phyloP scores from a whole-genome alignment of 768 basidiomycete species.

The Mycena vitilis region DNA sequence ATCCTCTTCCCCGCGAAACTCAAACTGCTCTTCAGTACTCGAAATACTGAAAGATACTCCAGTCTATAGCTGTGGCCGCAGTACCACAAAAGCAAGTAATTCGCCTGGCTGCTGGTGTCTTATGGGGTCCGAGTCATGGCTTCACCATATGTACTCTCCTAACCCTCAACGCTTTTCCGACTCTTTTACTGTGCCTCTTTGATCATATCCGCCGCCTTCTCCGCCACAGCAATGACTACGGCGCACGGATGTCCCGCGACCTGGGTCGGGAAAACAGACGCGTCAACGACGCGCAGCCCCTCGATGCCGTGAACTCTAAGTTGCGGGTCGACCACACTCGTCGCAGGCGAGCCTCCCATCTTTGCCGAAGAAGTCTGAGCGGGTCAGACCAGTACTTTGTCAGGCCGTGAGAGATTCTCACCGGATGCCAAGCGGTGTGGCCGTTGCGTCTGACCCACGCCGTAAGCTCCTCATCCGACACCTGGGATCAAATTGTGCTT shows the following conservation, averaged over 20 bases:
- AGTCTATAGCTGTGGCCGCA: too few species aligned
- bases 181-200: slow-evolving; percentile 16
- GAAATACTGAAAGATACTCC: too few species aligned
- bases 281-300: slow-evolving; percentile 37
- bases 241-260: not conserved
- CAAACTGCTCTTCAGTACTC: too few species aligned
- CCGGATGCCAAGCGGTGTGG: slow-evolving; percentile 33
- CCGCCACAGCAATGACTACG: not conserved
- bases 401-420: not conserved
- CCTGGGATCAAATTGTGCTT: not conserved
- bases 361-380: slow-evolving; percentile 36
- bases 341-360: slow-evolving; percentile 33
- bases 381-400: too few species aligned
- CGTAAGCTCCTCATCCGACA: slow-evolving; percentile 20
- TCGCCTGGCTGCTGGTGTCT: too few species aligned
- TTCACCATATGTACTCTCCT: too few species aligned
- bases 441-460: slow-evolving; percentile 30
- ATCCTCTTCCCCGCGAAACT: too few species aligned
- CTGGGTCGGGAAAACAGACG: not conserved
- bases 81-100: too few species aligned
- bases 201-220: not conserved
- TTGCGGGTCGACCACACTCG: slow-evolving; percentile 35
- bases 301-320: slow-evolving; percentile 39
- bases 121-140: too few species aligned
- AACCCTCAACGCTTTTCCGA: too few species aligned